Percentiles rank a stretch among this genome's conserved stretches.
These are phyloP conservation scores for Colletotrichum magnum DNA, from an alignment of 2,329 filamentous ascomycete genomes.

Conservation along the genomic window DNA sequence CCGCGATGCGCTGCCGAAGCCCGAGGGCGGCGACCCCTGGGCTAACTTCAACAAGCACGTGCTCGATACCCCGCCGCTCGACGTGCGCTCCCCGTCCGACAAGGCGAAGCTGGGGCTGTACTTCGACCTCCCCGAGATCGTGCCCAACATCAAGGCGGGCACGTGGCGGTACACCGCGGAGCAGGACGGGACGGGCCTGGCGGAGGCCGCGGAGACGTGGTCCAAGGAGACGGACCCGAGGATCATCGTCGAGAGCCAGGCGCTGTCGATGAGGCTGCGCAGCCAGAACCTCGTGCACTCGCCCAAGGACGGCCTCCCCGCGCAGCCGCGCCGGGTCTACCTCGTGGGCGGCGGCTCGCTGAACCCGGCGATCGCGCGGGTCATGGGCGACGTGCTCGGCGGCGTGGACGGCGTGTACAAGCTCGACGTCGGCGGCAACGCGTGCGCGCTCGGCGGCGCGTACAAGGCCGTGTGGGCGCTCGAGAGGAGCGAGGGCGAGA, in stretches of 20 bases:
- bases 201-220: constrained; percentile 58
- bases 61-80: constrained; percentile 77
- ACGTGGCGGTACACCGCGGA: constrained; percentile 85
- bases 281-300: constrained; percentile 80
- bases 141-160: constrained; percentile 88
- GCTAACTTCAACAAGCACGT: constrained; percentile 83
- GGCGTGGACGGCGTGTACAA: constrained; percentile 91
- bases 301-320: constrained; percentile 70
- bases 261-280: constrained; percentile 90
- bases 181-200: constrained; percentile 63
- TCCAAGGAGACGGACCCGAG: constrained; percentile 81
- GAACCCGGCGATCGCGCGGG: constrained; percentile 89
- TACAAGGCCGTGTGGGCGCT: constrained; percentile 97
- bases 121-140: constrained; percentile 95
- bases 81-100: constrained; percentile 66
- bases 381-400: constrained; percentile 90
- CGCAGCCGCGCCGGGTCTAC: constrained; percentile 91
- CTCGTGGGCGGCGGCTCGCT: constrained; percentile 93
- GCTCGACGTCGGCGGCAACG: constrained; percentile 94
- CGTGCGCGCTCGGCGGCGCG: constrained; percentile 92
- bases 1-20: constrained; percentile 81
- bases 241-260: constrained; percentile 93
- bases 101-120: constrained; percentile 91
- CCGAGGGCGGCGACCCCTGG: constrained; percentile 74
- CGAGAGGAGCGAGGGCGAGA: constrained; percentile 77